Percentiles rank a stretch among this genome's conserved stretches.
Conservation (phyloP, 495 filamentous ascomycete genomes). For the Daldinia bambusicola region DNA sequence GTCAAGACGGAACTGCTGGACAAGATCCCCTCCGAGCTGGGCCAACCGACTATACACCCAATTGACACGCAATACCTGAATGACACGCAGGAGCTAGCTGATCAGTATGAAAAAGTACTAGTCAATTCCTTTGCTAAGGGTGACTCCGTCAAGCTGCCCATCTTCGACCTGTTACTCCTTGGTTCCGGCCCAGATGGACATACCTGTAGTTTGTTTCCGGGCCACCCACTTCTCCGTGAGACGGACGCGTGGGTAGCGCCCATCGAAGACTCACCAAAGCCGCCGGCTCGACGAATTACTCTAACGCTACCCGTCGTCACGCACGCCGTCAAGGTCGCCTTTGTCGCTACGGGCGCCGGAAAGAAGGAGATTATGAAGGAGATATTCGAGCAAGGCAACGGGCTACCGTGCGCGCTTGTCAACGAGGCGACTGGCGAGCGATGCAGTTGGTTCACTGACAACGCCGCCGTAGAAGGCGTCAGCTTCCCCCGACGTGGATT, state of each 20-base stretch:
- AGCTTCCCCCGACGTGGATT: slow-evolving; percentile 74
- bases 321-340: slow-evolving; percentile 84
- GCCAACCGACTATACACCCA: slow-evolving; percentile 75
- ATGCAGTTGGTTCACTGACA: slow-evolving; percentile 95
- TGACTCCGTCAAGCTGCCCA: slow-evolving; percentile 88
- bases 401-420: slow-evolving; percentile 86
- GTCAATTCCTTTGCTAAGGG: slow-evolving; percentile 84
- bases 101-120: slow-evolving; percentile 90
- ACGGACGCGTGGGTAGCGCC: slow-evolving; percentile 90
- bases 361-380: slow-evolving; percentile 93
- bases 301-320: slow-evolving; percentile 89
- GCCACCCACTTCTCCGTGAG: slow-evolving; percentile 86
- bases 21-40: slow-evolving; percentile 77
- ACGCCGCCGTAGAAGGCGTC: slow-evolving; percentile 82
- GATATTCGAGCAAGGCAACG: slow-evolving; percentile 83
- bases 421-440: slow-evolving; percentile 84
- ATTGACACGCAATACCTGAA: slow-evolving; percentile 78
- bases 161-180: slow-evolving; percentile 92
- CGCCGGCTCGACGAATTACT: slow-evolving; percentile 89
- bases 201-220: slow-evolving; percentile 95
- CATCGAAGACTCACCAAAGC: slow-evolving; percentile 93
- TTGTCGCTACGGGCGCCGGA: slow-evolving; percentile 86
- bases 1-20: slow-evolving; percentile 86
- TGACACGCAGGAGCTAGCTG: slow-evolving; percentile 90
- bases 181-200: slow-evolving; percentile 96